Evolutionary conservation across 2,329 filamentous ascomycete species (phyloP).

Genomic region (Phyllachora maydis): DNA sequence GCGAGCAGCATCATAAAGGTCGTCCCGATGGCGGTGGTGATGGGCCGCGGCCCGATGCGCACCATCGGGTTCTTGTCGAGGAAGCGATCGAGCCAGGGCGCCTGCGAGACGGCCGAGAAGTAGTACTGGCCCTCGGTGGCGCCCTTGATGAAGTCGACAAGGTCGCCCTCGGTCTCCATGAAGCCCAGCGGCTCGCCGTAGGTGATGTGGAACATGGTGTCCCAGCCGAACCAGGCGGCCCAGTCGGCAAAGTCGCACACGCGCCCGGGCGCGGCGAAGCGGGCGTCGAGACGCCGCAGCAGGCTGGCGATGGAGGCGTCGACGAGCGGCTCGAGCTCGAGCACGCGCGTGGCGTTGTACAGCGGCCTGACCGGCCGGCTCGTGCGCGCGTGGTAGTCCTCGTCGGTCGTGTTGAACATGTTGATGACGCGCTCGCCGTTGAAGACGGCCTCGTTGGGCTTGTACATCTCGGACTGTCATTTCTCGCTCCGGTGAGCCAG

Average conservation of each 20-base stretch:
- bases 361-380: conserved; percentile 1
- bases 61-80: conserved; percentile 17
- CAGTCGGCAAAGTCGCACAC: conserved; percentile 1
- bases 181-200: conserved; percentile 41
- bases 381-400: neutral
- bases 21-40: too few relatives aligned
- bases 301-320: conserved; percentile 11
- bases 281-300: conserved; percentile 3
- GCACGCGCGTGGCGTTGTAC: conserved; percentile 1
- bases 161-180: conserved; percentile 35
- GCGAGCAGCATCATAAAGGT: too few relatives aligned
- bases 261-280: too few relatives aligned
- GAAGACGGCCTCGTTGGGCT: conserved; percentile 1
- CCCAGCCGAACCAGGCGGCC: conserved; percentile 10
- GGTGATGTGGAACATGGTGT: conserved; percentile 24
- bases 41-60: conserved; percentile 12
- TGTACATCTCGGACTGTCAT: conserved; percentile 1
- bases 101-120: conserved; percentile 5
- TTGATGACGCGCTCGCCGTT: conserved; percentile 1
- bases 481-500: too few relatives aligned
- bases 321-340: conserved; percentile 3
- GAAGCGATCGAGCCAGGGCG: conserved; percentile 10
- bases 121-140: conserved; percentile 7
- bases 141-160: conserved; percentile 32
- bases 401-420: conserved; percentile 2